Percentiles rank a stretch among this genome's conserved stretches.
These are phyloP conservation scores for Blastobotrys ciferrii DNA, from an alignment of 1,139 yeast species.

Conservation along the genomic window DNA sequence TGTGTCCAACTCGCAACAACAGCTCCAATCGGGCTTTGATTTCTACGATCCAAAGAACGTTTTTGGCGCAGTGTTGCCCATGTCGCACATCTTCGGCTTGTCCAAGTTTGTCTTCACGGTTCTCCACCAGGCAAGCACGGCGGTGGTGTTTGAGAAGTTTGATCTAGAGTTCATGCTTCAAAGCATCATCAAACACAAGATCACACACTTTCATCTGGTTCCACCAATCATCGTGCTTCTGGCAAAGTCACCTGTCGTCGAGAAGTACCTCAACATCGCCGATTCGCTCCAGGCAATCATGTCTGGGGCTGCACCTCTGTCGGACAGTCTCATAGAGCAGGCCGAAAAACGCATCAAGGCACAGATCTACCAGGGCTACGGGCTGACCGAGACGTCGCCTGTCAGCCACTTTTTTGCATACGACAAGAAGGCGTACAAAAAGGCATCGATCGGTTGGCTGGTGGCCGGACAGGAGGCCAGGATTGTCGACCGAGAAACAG, in stretches of 20 bases:
- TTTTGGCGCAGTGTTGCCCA: slow-evolving; percentile 34
- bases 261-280: slow-evolving; percentile 31
- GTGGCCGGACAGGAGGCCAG: slow-evolving; percentile 44
- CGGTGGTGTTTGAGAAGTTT: slow-evolving; percentile 36
- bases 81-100: slow-evolving; percentile 42
- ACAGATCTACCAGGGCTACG: slow-evolving; percentile 62
- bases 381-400: slow-evolving; percentile 53
- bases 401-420: slow-evolving; percentile 28
- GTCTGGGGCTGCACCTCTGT: slow-evolving; percentile 42
- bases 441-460: slow-evolving; percentile 48
- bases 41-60: slow-evolving; percentile 16
- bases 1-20: slow-evolving; percentile 31
- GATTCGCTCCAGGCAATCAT: slow-evolving; percentile 28
- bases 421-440: slow-evolving; percentile 23
- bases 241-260: slow-evolving; percentile 39
- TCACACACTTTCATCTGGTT: slow-evolving; percentile 34
- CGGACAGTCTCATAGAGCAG: slow-evolving; percentile 29
- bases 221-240: slow-evolving; percentile 41
- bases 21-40: slow-evolving; percentile 15
- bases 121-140: slow-evolving; percentile 25
- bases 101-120: slow-evolving; percentile 28
- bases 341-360: slow-evolving; percentile 27
- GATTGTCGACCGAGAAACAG: background rate
- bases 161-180: slow-evolving; percentile 35
- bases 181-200: slow-evolving; percentile 30